phyloP scores from a whole-genome alignment of 1,284 basidiomycete genomes.

The Cryptococcus sp. region DNA sequence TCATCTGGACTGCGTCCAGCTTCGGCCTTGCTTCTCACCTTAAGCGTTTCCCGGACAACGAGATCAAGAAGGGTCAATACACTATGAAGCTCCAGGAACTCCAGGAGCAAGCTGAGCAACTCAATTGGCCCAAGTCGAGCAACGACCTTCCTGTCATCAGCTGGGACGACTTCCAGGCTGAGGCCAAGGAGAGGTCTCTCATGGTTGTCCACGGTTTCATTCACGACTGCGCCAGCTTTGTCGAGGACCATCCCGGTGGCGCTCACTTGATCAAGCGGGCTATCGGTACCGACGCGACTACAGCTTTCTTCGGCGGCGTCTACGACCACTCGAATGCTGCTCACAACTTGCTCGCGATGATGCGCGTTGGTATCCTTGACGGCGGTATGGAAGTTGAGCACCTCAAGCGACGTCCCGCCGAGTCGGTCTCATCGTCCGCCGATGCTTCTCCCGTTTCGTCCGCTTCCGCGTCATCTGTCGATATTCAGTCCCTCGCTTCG shows the following conservation, averaged over 20 bases:
- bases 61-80: slow-evolving; percentile 85
- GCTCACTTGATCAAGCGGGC: slow-evolving; percentile 62
- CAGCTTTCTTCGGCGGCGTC: slow-evolving; percentile 90
- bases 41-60: slow-evolving; percentile 91
- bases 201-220: slow-evolving; percentile 87
- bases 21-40: slow-evolving; percentile 81
- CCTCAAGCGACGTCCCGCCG: slow-evolving; percentile 42
- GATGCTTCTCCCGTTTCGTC: slow-evolving; percentile 36
- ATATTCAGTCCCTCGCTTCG: slow-evolving; percentile 37
- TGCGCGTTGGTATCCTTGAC: slow-evolving; percentile 81
- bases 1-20: slow-evolving; percentile 68
- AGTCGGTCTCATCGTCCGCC: slow-evolving; percentile 34
- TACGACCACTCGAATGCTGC: slow-evolving; percentile 93
- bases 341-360: slow-evolving; percentile 77
- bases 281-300: slow-evolving; percentile 81
- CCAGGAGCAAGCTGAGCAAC: slow-evolving; percentile 66
- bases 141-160: slow-evolving; percentile 76
- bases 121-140: slow-evolving; percentile 71
- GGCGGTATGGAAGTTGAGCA: slow-evolving; percentile 71
- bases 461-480: slow-evolving; percentile 44
- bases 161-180: slow-evolving; percentile 78
- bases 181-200: slow-evolving; percentile 71
- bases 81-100: slow-evolving; percentile 90
- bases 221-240: slow-evolving; percentile 82
- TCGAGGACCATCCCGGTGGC: slow-evolving; percentile 88